These are phyloP conservation scores for Kokia cookei DNA, from an alignment of 441 rosid genomes.

Conservation along the genomic window DNA sequence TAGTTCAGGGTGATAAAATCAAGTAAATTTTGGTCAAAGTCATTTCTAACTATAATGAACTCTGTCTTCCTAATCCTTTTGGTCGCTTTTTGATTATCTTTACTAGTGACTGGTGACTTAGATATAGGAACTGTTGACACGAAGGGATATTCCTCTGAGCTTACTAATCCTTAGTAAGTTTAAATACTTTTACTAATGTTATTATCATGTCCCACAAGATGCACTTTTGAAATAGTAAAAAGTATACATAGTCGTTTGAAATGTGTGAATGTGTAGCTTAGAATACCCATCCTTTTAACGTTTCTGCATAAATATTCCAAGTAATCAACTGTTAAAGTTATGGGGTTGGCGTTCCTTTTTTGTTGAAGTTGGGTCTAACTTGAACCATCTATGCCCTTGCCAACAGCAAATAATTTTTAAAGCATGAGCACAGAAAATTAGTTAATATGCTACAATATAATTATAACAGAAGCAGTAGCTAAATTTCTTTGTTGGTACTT, in stretches of 20 bases:
- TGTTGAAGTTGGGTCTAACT: background rate
- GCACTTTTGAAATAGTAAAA: background rate
- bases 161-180: background rate
- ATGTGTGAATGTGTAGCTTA: background rate
- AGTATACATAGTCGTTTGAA: background rate
- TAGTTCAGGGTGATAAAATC: background rate
- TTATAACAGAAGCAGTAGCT: background rate
- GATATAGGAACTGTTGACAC: background rate
- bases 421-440: background rate
- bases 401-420: background rate
- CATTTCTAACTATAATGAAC: background rate
- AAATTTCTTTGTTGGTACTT: background rate
- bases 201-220: background rate
- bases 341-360: background rate
- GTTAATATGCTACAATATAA: background rate
- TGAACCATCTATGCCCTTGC: background rate
- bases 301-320: background rate
- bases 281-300: background rate
- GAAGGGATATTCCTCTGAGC: background rate
- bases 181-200: background rate
- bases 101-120: background rate
- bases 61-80: background rate
- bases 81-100: background rate
- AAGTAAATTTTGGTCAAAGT: background rate
- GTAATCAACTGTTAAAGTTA: background rate